Percentiles rank a stretch among this genome's conserved stretches.
Conservation (phyloP, 495 filamentous ascomycete genomes). For the Aspergillus bridgeri region DNA sequence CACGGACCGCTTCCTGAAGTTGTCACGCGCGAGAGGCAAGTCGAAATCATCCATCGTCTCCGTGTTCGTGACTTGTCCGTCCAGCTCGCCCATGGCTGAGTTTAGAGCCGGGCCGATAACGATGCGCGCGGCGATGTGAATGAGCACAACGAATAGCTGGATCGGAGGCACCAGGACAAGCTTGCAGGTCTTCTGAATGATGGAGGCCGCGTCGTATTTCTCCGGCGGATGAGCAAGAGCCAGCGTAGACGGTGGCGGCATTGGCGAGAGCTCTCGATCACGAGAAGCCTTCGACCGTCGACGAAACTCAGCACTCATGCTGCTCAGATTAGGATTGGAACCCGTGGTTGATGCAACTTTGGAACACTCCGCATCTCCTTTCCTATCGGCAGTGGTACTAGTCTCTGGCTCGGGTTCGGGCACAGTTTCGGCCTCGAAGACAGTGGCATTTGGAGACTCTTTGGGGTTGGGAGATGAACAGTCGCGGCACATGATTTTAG, state of each 20-base stretch:
- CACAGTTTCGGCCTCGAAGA: neutral
- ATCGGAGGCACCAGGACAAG: constrained; percentile 72
- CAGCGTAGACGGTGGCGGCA: constrained; percentile 64
- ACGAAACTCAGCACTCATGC: constrained; percentile 49
- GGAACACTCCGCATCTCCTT: neutral
- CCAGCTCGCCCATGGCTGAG: constrained; percentile 16
- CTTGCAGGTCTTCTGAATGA: constrained; percentile 72
- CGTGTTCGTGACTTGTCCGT: constrained; percentile 10
- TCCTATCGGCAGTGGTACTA: neutral
- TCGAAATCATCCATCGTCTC: constrained; percentile 41
- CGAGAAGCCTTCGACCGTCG: constrained; percentile 51
- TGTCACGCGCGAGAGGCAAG: constrained; percentile 38
- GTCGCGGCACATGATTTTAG: constrained; percentile 6
- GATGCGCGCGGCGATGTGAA: constrained; percentile 74
- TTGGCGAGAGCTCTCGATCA: constrained; percentile 63
- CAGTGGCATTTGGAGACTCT: neutral
- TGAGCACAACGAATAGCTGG: constrained; percentile 70
- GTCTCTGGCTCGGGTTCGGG: neutral
- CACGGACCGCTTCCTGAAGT: constrained; percentile 21
- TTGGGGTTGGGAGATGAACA: neutral
- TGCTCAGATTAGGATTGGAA: constrained; percentile 42
- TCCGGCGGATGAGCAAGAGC: constrained; percentile 43
- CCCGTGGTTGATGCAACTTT: neutral
- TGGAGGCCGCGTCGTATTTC: constrained; percentile 58
- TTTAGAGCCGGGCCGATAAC: constrained; percentile 49